Evolutionary conservation across 2,329 filamentous ascomycete species (phyloP).

Genomic region (Neonectria neomacrospora): DNA sequence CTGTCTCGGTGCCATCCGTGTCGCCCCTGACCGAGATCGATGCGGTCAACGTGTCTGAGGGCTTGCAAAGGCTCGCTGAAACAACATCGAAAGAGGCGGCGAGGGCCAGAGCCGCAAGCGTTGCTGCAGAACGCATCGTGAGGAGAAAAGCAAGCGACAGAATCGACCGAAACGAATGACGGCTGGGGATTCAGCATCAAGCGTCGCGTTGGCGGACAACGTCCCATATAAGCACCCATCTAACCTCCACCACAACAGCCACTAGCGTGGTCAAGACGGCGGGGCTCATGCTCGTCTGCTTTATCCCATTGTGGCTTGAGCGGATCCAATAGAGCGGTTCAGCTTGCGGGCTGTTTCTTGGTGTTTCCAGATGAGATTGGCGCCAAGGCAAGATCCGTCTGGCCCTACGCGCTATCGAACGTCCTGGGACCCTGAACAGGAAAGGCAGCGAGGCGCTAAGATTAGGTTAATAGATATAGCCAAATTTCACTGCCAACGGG

Average conservation of each 20-base stretch:
- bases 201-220: neutral
- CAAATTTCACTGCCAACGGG: neutral
- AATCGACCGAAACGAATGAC: conserved; percentile 14
- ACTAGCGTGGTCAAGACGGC: neutral
- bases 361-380: conserved; percentile 5
- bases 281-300: neutral
- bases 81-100: conserved; percentile 3
- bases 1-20: conserved; percentile 2
- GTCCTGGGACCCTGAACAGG: conserved; percentile 1
- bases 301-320: neutral
- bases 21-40: neutral
- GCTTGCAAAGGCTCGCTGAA: conserved; percentile 28
- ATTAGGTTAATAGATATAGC: neutral
- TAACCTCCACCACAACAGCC: neutral
- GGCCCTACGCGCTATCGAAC: conserved; percentile 22
- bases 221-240: neutral
- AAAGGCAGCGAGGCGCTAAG: neutral
- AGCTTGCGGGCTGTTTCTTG: neutral
- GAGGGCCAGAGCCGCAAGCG: conserved; percentile 28
- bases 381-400: conserved; percentile 21
- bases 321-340: neutral
- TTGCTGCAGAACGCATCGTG: conserved; percentile 31
- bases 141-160: conserved; percentile 13
- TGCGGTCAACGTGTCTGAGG: conserved; percentile 4
- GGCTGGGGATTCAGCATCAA: neutral